Percentiles rank a stretch among this genome's conserved stretches.
phyloP scores from a whole-genome alignment of 176 grass and related monocot genomes.

The Themeda triandra region DNA sequence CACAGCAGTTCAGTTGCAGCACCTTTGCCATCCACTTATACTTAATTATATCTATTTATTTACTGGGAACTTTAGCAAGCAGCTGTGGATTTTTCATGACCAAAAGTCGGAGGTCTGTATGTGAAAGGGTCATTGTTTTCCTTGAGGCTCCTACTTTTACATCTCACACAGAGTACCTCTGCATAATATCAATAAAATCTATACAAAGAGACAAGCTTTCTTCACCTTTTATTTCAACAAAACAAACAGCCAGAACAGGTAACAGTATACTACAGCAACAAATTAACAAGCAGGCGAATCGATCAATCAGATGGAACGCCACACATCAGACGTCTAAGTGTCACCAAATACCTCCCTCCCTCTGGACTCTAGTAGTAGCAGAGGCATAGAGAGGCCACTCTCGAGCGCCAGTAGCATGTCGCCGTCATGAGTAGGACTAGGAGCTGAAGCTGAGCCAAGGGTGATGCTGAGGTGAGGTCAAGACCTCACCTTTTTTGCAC shows the following conservation, averaged over 20 bases:
- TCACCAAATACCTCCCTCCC: slow-evolving; percentile 26
- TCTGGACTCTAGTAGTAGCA: background rate
- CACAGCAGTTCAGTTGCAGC: slow-evolving; percentile 5
- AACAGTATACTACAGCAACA: background rate
- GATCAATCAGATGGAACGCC: slow-evolving; percentile 19
- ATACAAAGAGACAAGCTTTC: background rate
- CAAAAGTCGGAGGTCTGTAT: background rate
- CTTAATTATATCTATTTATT: background rate
- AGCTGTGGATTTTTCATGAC: background rate
- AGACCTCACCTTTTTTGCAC: background rate
- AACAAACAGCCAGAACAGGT: background rate
- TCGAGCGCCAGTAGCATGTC: slow-evolving; percentile 33
- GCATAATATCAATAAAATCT: too few relatives aligned
- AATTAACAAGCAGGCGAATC: background rate
- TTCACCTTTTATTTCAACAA: background rate
- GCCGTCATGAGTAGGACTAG: too few relatives aligned
- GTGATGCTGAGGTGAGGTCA: slow-evolving; percentile 37
- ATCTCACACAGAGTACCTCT: background rate
- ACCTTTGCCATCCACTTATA: background rate
- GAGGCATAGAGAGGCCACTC: background rate
- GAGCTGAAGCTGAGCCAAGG: slow-evolving; percentile 15
- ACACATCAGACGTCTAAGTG: slow-evolving; percentile 30
- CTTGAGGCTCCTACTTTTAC: background rate
- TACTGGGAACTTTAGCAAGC: background rate
- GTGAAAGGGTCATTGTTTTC: background rate